Base-by-base conservation (phyloP, 768 basidiomycete species). In the Lactifluus pinguis region DNA sequence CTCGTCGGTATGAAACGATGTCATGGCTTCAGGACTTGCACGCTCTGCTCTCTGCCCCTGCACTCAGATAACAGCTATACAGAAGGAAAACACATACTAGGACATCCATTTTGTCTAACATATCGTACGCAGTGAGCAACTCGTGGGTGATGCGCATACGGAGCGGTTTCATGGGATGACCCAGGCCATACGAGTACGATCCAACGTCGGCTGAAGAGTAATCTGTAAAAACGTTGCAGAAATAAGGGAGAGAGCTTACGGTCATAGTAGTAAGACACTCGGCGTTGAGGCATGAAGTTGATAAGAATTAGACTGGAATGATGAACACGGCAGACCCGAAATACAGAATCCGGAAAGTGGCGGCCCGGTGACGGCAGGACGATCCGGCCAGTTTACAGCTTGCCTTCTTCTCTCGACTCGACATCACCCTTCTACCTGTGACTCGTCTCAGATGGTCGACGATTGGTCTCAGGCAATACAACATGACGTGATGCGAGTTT, bases 1-100 rank as follows among this genome's bases (percentile, higher is more conserved):
- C 79, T 99, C 97, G 76, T 99, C 97, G 21, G 95, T 93, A 72
- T 99, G 97, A 73, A 98, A 99, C 11, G 86, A 76, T n/a, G 90
- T 87, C 89, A 99, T 89, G 25, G 66, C 62, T 62, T 74, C 73
- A 1, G 73, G 71, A 10, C 70, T 67, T 15, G 73, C 70, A 54
- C 73, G 72, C 66, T 69, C 70, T 39, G 73, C 69, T 47, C 72
- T 68, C 73, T 74, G 11, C 13, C 42, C 25, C 19, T 25, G 47
- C n/a, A 21, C 53, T 57, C 30, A 42, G 10, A 41, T 34, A 51
- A 32, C 8, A 3, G 32, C n/a, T 32, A 36, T 21, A 3, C 32
- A 10, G 9, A 8, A 11, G 2, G 10, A n/a, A n/a, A 10, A 32
- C 15, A 76, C 87, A 65, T 66, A 95, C 94, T 65, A 97, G 74